These are phyloP conservation scores for Yamadazyma ubonensis DNA, from an alignment of 805 yeast species.

Conservation along the genomic window DNA sequence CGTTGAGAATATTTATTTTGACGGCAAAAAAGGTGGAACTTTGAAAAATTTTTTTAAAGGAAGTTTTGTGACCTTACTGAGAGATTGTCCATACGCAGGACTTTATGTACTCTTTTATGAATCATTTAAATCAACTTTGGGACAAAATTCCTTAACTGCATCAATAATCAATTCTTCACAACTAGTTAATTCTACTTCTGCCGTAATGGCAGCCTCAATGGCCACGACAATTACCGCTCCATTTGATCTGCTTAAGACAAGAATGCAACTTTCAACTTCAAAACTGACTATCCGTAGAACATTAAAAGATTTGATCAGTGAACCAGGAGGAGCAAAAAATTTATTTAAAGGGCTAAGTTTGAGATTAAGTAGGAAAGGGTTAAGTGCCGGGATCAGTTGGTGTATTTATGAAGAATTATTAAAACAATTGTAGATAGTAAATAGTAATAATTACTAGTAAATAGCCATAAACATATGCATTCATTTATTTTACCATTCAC, in stretches of 20 bases:
- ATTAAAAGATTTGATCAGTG: slow-evolving; percentile 41
- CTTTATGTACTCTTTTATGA: slow-evolving; percentile 85
- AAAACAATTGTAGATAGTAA: slow-evolving; percentile 22
- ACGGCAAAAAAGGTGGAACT: slow-evolving; percentile 30
- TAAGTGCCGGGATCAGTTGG: slow-evolving; percentile 96
- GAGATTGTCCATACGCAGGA: slow-evolving; percentile 98
- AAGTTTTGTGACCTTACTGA: slow-evolving; percentile 75
- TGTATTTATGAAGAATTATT: slow-evolving; percentile 91
- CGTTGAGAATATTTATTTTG: slow-evolving; percentile 49
- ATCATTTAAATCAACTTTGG: slow-evolving; percentile 53
- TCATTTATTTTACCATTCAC: background rate
- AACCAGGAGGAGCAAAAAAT: slow-evolving; percentile 49
- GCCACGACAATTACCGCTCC: slow-evolving; percentile 92
- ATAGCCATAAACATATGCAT: slow-evolving; percentile 3
- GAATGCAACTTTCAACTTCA: slow-evolving; percentile 68
- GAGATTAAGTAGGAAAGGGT: slow-evolving; percentile 78
- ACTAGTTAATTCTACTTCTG: slow-evolving; percentile 69
- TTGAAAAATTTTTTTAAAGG: slow-evolving; percentile 79
- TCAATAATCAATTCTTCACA: slow-evolving; percentile 1
- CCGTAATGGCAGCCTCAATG: slow-evolving; percentile 69
- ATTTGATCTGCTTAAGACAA: slow-evolving; percentile 88
- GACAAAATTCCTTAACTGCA: background rate
- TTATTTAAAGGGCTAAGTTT: slow-evolving; percentile 83
- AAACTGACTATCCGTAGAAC: slow-evolving; percentile 41
- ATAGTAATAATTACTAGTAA: no score